A percentile compares a stretch with the other conserved stretches of the same genome.
These are phyloP conservation scores for Ustilago tritici DNA, from an alignment of 1,284 basidiomycete genomes.

Conservation along the genomic window DNA sequence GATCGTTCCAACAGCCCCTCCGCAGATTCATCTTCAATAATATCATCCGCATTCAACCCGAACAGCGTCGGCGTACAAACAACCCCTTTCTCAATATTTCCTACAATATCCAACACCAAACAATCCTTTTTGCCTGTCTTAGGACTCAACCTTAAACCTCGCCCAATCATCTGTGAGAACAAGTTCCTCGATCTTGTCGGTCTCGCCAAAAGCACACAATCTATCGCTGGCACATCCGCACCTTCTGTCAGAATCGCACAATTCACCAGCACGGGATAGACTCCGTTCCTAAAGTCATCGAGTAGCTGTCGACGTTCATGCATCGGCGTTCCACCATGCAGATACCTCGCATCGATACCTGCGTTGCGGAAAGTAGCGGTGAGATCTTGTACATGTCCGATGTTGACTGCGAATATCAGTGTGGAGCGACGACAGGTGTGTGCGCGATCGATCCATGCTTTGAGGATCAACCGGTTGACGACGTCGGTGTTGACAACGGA, in stretches of 20 bases:
- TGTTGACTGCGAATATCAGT: conserved; percentile 88
- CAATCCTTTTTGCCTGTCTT: conserved; percentile 86
- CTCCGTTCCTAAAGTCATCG: conserved; percentile 77
- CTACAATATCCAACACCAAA: conserved; percentile 90
- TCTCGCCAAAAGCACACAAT: conserved; percentile 82
- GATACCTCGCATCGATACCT: conserved; percentile 86
- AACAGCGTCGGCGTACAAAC: conserved; percentile 86
- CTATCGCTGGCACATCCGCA: conserved; percentile 74
- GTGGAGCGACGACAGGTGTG: conserved; percentile 78
- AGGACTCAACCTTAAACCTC: conserved; percentile 88
- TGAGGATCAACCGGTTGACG: conserved; percentile 63
- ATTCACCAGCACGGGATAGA: conserved; percentile 89
- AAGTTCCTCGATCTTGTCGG: conserved; percentile 87
- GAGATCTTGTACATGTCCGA: conserved; percentile 83
- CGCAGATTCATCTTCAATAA: conserved; percentile 72
- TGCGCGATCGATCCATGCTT: conserved; percentile 63
- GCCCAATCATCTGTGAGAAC: conserved; percentile 95
- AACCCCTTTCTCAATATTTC: conserved; percentile 80
- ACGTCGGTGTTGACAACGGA: conserved; percentile 60
- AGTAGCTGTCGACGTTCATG: conserved; percentile 78
- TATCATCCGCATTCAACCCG: conserved; percentile 81
- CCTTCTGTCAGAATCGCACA: conserved; percentile 80
- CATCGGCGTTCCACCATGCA: conserved; percentile 78
- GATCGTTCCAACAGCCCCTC: conserved; percentile 36
- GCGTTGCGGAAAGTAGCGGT: conserved; percentile 80